Conservation (phyloP, 345 rosid species). For the Aquilaria yunnanensis region DNA sequence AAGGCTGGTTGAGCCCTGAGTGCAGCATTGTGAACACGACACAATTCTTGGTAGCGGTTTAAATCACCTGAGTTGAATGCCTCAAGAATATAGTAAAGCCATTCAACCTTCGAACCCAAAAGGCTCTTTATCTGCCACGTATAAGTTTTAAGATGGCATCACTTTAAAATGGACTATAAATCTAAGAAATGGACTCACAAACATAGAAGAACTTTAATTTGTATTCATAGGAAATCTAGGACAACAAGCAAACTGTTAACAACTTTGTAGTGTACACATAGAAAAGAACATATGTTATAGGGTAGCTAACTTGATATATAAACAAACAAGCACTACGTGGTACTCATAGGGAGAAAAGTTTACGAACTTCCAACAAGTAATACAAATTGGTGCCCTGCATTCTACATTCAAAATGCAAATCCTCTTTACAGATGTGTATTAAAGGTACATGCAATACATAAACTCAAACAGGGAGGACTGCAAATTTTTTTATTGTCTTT, state of each 20-base stretch:
- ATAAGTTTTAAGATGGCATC: conserved; percentile 8
- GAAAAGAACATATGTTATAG: neutral
- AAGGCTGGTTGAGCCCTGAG: conserved; percentile 90
- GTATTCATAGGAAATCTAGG: neutral
- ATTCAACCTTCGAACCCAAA: conserved; percentile 79
- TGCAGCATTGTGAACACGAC: conserved; percentile 76
- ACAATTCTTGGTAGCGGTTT: conserved; percentile 77
- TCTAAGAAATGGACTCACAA: neutral
- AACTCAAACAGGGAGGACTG: too few species aligned
- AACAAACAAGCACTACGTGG: too few species aligned
- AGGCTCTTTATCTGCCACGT: conserved; percentile 81
- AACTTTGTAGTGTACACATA: neutral
- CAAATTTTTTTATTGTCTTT: too few species aligned
- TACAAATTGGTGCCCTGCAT: too few species aligned
- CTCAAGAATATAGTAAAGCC: conserved; percentile 94
- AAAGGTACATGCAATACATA: too few species aligned
- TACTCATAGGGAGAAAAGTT: too few species aligned
- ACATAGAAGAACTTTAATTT: neutral
- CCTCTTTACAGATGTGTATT: too few species aligned
- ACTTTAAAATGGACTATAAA: neutral
- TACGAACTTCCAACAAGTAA: too few species aligned
- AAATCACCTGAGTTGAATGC: conserved; percentile 91
- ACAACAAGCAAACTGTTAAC: neutral
- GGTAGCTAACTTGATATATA: too few species aligned
- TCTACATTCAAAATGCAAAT: too few species aligned